phyloP scores from a whole-genome alignment of 768 basidiomycete species.

The Hortiboletus flavorubellus region DNA sequence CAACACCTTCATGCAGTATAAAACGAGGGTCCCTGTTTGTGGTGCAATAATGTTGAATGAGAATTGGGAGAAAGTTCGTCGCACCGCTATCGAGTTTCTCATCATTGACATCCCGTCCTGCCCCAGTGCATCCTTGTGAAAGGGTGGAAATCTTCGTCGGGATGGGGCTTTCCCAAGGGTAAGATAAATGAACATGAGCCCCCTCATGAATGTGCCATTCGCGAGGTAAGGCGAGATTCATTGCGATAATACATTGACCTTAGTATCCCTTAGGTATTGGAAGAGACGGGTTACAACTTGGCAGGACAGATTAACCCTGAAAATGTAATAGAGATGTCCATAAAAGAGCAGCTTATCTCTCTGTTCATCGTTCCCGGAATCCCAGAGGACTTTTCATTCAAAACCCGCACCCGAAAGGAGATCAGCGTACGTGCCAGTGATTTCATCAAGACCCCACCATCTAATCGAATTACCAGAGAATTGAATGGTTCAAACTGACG shows the following conservation, averaged over 20 bases:
- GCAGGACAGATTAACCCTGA: constrained; percentile 59
- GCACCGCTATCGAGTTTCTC: constrained; percentile 1
- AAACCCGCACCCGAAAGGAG: constrained; percentile 95
- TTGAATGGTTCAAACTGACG: constrained; percentile 89
- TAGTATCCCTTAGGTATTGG: constrained; percentile 66
- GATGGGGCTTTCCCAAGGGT: constrained; percentile 99
- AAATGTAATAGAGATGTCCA: constrained; percentile 78
- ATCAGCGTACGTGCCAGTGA: constrained; percentile 70
- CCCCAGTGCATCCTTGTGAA: constrained; percentile 91
- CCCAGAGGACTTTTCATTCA: constrained; percentile 83
- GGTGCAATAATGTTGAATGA: constrained; percentile 95
- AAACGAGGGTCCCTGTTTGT: constrained; percentile 94
- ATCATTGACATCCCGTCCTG: constrained; percentile 9
- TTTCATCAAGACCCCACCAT: constrained; percentile 1
- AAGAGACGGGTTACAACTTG: constrained; percentile 95
- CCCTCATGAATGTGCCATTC: constrained; percentile 76
- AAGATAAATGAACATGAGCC: constrained; percentile 97
- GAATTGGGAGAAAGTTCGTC: constrained; percentile 83
- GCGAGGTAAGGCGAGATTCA: constrained; percentile 64
- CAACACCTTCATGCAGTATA: constrained; percentile 91
- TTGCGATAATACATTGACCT: constrained; percentile 1
- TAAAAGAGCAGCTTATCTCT: constrained; percentile 88
- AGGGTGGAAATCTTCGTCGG: constrained; percentile 95
- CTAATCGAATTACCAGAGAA: constrained; percentile 59
- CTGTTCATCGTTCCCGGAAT: constrained; percentile 88